Evolutionary conservation across 2,329 filamentous ascomycete species (phyloP).

Genomic region (Apiospora malaysiana): DNA sequence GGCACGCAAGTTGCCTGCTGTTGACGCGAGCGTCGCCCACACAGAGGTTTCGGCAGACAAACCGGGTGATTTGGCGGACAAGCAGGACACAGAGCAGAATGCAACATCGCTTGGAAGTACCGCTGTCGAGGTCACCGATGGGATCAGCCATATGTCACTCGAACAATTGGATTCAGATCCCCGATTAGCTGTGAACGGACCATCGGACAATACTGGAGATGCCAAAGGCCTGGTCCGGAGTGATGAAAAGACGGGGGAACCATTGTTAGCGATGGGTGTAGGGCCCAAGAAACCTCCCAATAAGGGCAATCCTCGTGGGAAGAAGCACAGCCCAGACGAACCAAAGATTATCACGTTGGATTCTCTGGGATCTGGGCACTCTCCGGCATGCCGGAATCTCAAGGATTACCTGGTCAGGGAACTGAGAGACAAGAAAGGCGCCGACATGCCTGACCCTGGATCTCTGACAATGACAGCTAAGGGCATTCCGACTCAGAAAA

Average conservation of each 20-base stretch:
- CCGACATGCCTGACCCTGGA: constrained; percentile 34
- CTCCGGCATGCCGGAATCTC: constrained; percentile 68
- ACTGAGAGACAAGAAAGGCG: constrained; percentile 64
- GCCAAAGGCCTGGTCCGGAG: neutral
- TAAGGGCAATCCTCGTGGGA: constrained; percentile 39
- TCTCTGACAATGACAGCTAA: constrained; percentile 69
- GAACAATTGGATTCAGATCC: neutral
- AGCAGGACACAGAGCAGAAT: neutral
- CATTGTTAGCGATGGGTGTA: neutral
- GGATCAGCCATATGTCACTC: constrained; percentile 3
- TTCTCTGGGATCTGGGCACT: constrained; percentile 73
- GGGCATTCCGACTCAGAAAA: constrained; percentile 78
- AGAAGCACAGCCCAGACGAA: constrained; percentile 55
- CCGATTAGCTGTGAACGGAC: neutral
- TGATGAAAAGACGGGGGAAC: constrained; percentile 17
- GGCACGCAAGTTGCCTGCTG: constrained; percentile 38
- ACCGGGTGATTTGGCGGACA: neutral
- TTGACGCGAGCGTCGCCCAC: constrained; percentile 14
- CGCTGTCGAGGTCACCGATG: neutral
- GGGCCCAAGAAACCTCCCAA: constrained; percentile 39
- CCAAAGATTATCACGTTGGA: constrained; percentile 86
- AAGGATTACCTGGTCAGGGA: constrained; percentile 81
- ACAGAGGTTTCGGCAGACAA: neutral
- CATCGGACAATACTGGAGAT: neutral
- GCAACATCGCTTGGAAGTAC: neutral